Percentiles rank a stretch among this genome's conserved stretches.
phyloP scores from a whole-genome alignment of 2,329 filamentous ascomycete genomes.

The Parascedosporium putredinis region DNA sequence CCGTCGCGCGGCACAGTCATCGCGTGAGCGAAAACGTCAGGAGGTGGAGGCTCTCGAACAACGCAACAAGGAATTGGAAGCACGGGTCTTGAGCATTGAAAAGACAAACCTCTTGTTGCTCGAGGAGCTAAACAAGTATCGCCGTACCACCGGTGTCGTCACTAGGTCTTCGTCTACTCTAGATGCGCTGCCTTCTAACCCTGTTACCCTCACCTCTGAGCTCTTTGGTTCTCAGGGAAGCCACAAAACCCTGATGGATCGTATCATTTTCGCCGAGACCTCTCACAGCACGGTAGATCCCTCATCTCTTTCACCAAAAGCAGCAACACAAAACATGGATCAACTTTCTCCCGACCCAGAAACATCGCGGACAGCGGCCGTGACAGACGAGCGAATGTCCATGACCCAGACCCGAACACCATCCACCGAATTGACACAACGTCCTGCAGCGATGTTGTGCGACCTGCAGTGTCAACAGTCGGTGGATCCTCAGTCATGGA shows the following conservation, averaged over 20 bases:
- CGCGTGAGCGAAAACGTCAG: conserved; percentile 78
- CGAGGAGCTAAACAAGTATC: conserved; percentile 39
- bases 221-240: conserved; percentile 42
- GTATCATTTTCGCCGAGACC: conserved; percentile 18
- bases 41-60: conserved; percentile 80
- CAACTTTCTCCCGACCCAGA: conserved; percentile 3
- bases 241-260: conserved; percentile 19
- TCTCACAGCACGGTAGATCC: conserved; percentile 46
- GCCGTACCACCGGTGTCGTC: conserved; percentile 30
- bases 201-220: conserved; percentile 47
- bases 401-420: conserved; percentile 20
- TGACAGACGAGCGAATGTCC: conserved; percentile 11
- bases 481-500: conserved; percentile 40
- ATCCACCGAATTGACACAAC: conserved; percentile 94
- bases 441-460: conserved; percentile 99
- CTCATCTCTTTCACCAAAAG: conserved; percentile 47
- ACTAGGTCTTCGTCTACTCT: conserved; percentile 30
- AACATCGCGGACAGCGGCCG: conserved; percentile 10
- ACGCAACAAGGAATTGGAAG: conserved; percentile 61
- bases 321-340: conserved; percentile 12
- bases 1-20: conserved; percentile 91
- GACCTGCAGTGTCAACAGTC: conserved; percentile 99
- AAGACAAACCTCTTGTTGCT: conserved; percentile 38
- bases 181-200: conserved; percentile 30
- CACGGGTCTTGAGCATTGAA: conserved; percentile 49